Conservation (phyloP, 2,329 filamentous ascomycete species). For the Gaeumannomyces tritici region DNA sequence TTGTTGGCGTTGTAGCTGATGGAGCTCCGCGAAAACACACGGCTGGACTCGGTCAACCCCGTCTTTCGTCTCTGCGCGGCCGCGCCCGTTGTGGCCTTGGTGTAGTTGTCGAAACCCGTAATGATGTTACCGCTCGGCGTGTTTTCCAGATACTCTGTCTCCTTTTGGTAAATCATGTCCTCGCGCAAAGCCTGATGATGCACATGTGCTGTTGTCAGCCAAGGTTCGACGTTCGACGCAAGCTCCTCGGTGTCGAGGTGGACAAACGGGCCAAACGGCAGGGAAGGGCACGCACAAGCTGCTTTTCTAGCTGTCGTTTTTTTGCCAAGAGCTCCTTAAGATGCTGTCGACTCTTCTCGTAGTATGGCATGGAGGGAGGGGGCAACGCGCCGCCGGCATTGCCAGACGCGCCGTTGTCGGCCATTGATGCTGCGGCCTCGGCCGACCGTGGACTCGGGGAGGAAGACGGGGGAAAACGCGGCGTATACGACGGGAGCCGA, state of each 20-base stretch:
- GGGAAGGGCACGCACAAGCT: slow-evolving; percentile 15
- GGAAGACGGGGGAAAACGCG: background rate
- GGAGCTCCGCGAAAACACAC: slow-evolving; percentile 63
- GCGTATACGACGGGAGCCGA: too few relatives aligned
- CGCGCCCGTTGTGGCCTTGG: slow-evolving; percentile 69
- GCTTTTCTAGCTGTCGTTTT: slow-evolving; percentile 43
- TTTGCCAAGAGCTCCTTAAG: slow-evolving; percentile 57
- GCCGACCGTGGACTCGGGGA: too few relatives aligned
- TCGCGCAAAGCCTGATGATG: slow-evolving; percentile 33
- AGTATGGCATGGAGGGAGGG: slow-evolving; percentile 48
- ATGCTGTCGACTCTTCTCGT: slow-evolving; percentile 61
- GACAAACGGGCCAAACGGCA: slow-evolving; percentile 8
- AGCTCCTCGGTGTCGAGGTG: background rate
- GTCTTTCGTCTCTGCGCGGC: slow-evolving; percentile 55
- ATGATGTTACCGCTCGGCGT: slow-evolving; percentile 91
- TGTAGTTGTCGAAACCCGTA: slow-evolving; percentile 95
- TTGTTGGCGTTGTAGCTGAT: slow-evolving; percentile 45
- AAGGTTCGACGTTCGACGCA: background rate
- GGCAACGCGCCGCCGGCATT: slow-evolving; percentile 14
- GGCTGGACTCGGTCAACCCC: slow-evolving; percentile 57
- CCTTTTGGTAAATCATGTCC: slow-evolving; percentile 74
- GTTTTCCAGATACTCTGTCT: slow-evolving; percentile 83
- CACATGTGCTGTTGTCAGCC: background rate
- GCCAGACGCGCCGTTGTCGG: slow-evolving; percentile 10
- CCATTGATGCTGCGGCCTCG: background rate